A percentile compares a stretch with the other conserved stretches of the same genome.
Evolutionary conservation across 2,329 filamentous ascomycete genomes (phyloP).

Genomic region (Dactylonectria estremocensis): DNA sequence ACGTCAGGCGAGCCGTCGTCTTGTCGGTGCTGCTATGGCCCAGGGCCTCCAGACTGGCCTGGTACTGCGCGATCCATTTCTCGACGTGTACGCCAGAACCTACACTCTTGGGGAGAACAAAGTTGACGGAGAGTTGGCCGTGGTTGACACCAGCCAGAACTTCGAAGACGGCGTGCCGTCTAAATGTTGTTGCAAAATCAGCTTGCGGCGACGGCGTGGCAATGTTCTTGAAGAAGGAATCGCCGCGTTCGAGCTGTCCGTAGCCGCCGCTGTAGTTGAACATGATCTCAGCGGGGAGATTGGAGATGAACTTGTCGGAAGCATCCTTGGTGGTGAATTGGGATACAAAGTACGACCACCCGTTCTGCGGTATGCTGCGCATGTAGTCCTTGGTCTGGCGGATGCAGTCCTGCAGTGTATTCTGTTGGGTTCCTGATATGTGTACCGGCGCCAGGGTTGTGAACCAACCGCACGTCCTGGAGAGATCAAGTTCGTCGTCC

Average conservation of each 20-base stretch:
- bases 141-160: slow-evolving; percentile 9
- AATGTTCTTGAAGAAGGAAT: slow-evolving; percentile 13
- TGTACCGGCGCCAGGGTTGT: slow-evolving; percentile 7
- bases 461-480: slow-evolving; percentile 15
- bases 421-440: not conserved
- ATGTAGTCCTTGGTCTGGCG: not conserved
- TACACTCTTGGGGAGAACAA: slow-evolving; percentile 2
- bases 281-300: slow-evolving; percentile 5
- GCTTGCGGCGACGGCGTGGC: not conserved
- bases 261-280: slow-evolving; percentile 24
- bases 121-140: slow-evolving; percentile 2
- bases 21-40: not conserved
- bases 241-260: slow-evolving; percentile 21
- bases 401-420: not conserved
- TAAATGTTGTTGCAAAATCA: not conserved
- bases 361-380: not conserved
- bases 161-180: slow-evolving; percentile 4
- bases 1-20: slow-evolving; percentile 13
- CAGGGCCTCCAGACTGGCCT: not conserved
- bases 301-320: not conserved
- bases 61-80: slow-evolving; percentile 10
- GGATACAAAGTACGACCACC: slow-evolving; percentile 8
- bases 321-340: not conserved
- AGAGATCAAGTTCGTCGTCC: too few relatives aligned
- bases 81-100: not conserved